Conservation (phyloP, 202 grass and related monocot species). For the Saccharum hybrid region DNA sequence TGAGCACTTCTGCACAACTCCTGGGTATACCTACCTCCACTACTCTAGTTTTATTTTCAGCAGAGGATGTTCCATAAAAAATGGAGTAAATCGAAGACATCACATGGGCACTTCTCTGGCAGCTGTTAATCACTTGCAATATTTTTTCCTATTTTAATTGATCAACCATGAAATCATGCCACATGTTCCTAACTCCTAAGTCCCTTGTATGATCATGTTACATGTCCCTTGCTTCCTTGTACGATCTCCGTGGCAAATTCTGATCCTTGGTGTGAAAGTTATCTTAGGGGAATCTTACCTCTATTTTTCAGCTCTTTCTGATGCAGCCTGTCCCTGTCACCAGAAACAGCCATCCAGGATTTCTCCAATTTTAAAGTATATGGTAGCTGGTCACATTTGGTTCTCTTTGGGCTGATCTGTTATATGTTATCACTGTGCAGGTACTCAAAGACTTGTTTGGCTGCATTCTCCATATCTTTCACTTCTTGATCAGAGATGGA, state of each 20-base stretch:
- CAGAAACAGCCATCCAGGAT: constrained; percentile 3
- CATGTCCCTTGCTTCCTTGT: constrained; percentile 12
- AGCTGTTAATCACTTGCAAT: constrained; percentile 28
- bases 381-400: constrained; percentile 21
- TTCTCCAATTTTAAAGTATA: constrained; percentile 5
- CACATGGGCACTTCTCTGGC: constrained; percentile 12
- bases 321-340: not conserved
- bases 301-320: constrained; percentile 29
- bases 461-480: not conserved
- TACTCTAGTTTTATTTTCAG: constrained; percentile 23
- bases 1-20: constrained; percentile 33
- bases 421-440: constrained; percentile 38
- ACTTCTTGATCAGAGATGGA: constrained; percentile 37
- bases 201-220: constrained; percentile 11
- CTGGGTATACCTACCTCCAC: constrained; percentile 6
- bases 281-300: not conserved
- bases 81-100: not conserved
- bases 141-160: constrained; percentile 24
- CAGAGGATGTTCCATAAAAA: constrained; percentile 21
- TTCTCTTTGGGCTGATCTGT: not conserved
- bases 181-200: constrained; percentile 37
- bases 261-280: not conserved
- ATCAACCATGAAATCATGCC: constrained; percentile 27
- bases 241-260: not conserved
- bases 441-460: constrained; percentile 26